Percentiles rank a stretch among this genome's conserved stretches.
Evolutionary conservation across 805 yeast genomes (phyloP).

Genomic region (Candida argentea): DNA sequence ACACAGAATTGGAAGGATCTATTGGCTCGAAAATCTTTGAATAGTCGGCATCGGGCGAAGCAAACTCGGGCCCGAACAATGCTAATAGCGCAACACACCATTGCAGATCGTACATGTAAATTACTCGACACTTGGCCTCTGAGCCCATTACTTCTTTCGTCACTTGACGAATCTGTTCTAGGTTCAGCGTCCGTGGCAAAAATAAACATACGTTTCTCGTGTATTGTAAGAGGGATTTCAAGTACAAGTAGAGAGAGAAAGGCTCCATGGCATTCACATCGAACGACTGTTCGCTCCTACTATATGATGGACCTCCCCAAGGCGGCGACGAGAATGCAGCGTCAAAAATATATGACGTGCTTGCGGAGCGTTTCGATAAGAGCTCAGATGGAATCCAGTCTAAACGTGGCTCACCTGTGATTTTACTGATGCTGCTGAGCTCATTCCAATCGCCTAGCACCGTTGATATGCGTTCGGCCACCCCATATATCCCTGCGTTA

Average conservation of each 20-base stretch:
- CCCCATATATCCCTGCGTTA: conserved; percentile 58
- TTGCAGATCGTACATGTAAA: conserved; percentile 32
- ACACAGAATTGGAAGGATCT: too few species aligned
- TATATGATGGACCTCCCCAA: conserved; percentile 75
- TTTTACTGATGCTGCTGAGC: conserved; percentile 11
- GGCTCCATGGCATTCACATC: conserved; percentile 41
- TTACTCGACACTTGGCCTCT: conserved; percentile 33
- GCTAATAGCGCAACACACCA: conserved; percentile 45
- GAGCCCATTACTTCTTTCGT: conserved; percentile 38
- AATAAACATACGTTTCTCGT: conserved; percentile 45
- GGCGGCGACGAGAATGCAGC: conserved; percentile 73
- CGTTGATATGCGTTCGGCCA: conserved; percentile 40
- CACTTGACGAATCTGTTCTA: conserved; percentile 39
- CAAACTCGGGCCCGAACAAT: conserved; percentile 41
- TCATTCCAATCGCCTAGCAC: conserved; percentile 40
- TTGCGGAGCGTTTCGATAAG: conserved; percentile 5
- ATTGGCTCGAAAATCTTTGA: background rate
- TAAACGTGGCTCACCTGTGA: conserved; percentile 6
- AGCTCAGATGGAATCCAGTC: conserved; percentile 26
- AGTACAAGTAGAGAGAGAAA: conserved; percentile 33
- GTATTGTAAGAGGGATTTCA: conserved; percentile 31
- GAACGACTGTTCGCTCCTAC: conserved; percentile 23
- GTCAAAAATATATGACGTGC: conserved; percentile 27
- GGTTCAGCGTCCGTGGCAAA: conserved; percentile 51
- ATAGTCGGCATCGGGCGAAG: conserved; percentile 1